These are phyloP conservation scores for Pseudogymnoascus sp. DNA, from an alignment of 2,329 filamentous ascomycete genomes.

Conservation along the genomic window DNA sequence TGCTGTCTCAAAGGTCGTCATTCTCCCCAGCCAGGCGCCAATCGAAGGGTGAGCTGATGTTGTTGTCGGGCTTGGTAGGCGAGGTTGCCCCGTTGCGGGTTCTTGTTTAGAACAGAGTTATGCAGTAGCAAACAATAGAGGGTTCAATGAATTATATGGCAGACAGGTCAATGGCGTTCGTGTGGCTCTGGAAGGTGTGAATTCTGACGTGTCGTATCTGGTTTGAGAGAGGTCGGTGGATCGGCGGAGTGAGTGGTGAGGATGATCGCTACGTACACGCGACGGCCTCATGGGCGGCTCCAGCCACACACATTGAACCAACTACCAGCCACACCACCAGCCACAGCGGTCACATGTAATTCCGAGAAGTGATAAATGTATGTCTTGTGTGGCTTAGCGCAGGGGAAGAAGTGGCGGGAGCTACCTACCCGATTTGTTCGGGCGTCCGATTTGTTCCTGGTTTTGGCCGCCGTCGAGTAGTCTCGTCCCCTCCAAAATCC, in stretches of 20 bases:
- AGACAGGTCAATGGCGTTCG: not conserved
- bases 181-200: not conserved
- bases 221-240: not conserved
- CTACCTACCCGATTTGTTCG: not conserved
- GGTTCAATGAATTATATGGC: not conserved
- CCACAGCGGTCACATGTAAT: not conserved
- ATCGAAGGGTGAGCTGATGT: not conserved
- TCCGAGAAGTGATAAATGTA: not conserved
- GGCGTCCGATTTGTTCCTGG: not conserved
- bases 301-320: not conserved
- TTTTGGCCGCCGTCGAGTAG: not conserved
- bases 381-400: not conserved
- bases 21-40: not conserved
- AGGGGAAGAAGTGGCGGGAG: not conserved
- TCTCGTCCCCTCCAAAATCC: not conserved
- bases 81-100: not conserved
- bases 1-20: not conserved
- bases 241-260: not conserved
- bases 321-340: not conserved
- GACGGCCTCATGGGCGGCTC: not conserved
- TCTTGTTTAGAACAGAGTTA: not conserved
- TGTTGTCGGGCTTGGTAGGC: not conserved
- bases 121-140: not conserved
- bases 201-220: not conserved
- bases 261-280: not conserved